Conservation (phyloP, 345 rosid species). For the Psidium guajava region DNA sequence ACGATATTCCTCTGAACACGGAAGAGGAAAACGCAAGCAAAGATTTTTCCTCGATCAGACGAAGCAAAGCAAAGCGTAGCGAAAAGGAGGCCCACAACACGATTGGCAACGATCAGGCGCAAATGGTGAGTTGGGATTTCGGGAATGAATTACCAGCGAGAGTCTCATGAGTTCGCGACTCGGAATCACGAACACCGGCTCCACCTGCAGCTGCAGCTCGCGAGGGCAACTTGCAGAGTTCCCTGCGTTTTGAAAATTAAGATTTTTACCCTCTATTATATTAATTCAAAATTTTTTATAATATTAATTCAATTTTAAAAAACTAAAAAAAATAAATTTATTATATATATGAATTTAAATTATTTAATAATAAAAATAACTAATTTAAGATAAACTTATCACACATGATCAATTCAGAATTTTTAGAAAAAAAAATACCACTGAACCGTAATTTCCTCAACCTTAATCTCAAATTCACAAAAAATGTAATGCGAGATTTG, state of each 20-base stretch:
- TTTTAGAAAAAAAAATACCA: neutral
- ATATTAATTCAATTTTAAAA: too few relatives aligned
- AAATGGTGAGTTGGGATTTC: neutral
- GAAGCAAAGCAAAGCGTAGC: neutral
- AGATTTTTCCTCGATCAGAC: neutral
- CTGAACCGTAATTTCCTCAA: neutral
- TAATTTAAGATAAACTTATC: too few relatives aligned
- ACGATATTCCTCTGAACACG: conserved; percentile 30
- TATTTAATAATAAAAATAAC: too few relatives aligned
- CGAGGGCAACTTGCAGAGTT: neutral
- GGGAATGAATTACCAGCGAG: neutral
- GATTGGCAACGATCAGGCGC: neutral
- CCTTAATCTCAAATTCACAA: neutral
- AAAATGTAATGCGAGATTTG: neutral
- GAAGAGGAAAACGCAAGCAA: neutral
- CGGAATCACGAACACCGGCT: neutral
- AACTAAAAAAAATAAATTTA: too few relatives aligned
- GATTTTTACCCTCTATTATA: too few relatives aligned
- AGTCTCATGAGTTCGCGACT: neutral
- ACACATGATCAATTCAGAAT: too few relatives aligned
- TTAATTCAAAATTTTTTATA: too few relatives aligned
- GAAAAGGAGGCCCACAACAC: neutral
- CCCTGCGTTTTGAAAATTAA: neutral
- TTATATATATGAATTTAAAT: too few relatives aligned
- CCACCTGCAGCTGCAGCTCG: neutral